Evolutionary conservation across 148 eudicot species (phyloP), one percentile per base, ranked within the genome.

Genomic region (Chenopodium album): DNA sequence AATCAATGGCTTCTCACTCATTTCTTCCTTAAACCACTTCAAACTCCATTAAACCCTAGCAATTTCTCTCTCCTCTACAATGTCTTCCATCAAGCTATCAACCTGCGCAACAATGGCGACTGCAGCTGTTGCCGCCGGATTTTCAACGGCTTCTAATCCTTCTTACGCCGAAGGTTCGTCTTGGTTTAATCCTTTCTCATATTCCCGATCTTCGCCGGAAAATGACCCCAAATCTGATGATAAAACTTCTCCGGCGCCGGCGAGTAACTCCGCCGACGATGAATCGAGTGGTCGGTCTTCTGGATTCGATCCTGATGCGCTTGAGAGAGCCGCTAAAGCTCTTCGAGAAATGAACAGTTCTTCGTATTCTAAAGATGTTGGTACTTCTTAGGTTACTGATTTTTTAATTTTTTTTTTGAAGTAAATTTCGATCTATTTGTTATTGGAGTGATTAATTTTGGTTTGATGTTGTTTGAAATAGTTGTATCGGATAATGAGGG

Each of bases 271-370:
- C 29, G 79, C 71, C 0, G 91, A 78, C 14, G 94, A 92, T 56
- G 97, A 91, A 50, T 69, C 88, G 0, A 86, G 79, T 54, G 83
- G 88, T 20, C 77, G 85, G 23, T 52, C 65, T 4, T 62, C 88
- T 2, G 98, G 98, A 7, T 94, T 96, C 34, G 92, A 96, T 82
- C 90, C 94, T 11, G 94, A 90, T 32, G 59, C 90, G n/a, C 71
- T 94, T 29, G 99, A 94, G 79, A 87, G 95, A 73, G 99, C 92
- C 4, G 98, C 99, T 14, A 90, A 86, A 74, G 97, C 94, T 44
- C 90, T 90, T 20, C 86, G 93, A 31, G 88, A 94, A 76, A 94
- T 96, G 66, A 96, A 96, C 23, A 91, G 79, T 59, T 89, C 92
- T 78, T 89, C 89, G 0, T n/a, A 86, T 59, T 75, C 91, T 19